A percentile compares a stretch with the other conserved stretches of the same genome.
phyloP scores from a whole-genome alignment of 1,284 basidiomycete genomes.

The Cryptococcus neoformans region DNA sequence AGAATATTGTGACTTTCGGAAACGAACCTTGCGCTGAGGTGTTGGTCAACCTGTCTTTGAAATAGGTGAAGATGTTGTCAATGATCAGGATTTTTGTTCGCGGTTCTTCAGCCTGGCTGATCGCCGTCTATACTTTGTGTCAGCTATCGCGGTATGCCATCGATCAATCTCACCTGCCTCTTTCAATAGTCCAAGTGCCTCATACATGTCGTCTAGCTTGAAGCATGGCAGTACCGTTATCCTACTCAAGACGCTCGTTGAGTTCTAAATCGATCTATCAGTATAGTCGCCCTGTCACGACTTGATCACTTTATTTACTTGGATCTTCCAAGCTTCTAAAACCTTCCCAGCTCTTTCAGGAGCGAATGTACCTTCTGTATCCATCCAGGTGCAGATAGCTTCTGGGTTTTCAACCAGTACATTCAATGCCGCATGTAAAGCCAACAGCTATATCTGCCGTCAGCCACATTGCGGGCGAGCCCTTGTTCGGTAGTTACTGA shows the following conservation, averaged over 20 bases:
- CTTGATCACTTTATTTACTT: slow-evolving; percentile 21
- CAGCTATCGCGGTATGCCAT: not conserved
- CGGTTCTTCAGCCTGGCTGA: not conserved
- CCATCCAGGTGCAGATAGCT: slow-evolving; percentile 40
- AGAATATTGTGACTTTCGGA: slow-evolving; percentile 5
- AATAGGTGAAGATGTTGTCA: slow-evolving; percentile 37
- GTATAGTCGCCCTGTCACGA: not conserved
- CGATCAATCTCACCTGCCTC: not conserved
- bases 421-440: slow-evolving; percentile 36
- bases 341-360: slow-evolving; percentile 32
- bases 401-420: slow-evolving; percentile 17
- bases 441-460: slow-evolving; percentile 29
- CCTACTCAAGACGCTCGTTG: slow-evolving; percentile 24
- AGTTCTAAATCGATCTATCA: slow-evolving; percentile 11
- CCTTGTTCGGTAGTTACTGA: slow-evolving; percentile 15
- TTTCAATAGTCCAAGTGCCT: not conserved
- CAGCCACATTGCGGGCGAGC: not conserved
- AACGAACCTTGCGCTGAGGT: slow-evolving; percentile 37
- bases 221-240: slow-evolving; percentile 34
- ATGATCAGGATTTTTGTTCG: slow-evolving; percentile 31
- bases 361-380: slow-evolving; percentile 43
- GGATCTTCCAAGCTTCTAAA: slow-evolving; percentile 20
- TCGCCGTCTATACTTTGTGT: not conserved
- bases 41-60: slow-evolving; percentile 37
- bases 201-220: slow-evolving; percentile 23